phyloP scores from a whole-genome alignment of 2,329 filamentous ascomycete genomes.

The Pochonia chlamydosporia region DNA sequence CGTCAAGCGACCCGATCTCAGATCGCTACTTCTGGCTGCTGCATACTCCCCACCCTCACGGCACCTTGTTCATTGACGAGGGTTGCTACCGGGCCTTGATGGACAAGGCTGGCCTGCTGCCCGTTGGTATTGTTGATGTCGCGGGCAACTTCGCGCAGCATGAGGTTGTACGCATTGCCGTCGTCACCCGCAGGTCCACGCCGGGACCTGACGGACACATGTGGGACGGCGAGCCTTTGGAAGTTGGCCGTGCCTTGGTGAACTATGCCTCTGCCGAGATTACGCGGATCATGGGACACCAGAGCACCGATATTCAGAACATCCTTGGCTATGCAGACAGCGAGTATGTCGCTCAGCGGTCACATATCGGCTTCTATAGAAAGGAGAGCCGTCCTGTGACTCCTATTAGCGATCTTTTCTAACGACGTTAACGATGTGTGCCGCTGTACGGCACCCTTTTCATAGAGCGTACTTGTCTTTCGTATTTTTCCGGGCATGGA shows the following conservation, averaged over 20 bases:
- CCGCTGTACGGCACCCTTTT: not conserved
- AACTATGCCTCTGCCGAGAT: slow-evolving; percentile 92
- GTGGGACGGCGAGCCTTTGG: slow-evolving; percentile 49
- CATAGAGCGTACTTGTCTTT: not conserved
- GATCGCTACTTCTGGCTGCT: slow-evolving; percentile 97
- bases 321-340: slow-evolving; percentile 88
- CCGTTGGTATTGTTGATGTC: slow-evolving; percentile 85
- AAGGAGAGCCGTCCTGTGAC: slow-evolving; percentile 48
- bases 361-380: slow-evolving; percentile 75
- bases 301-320: slow-evolving; percentile 73
- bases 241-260: slow-evolving; percentile 84
- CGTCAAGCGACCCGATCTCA: slow-evolving; percentile 75
- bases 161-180: slow-evolving; percentile 82
- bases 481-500: not conserved
- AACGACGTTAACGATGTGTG: not conserved
- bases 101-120: slow-evolving; percentile 80
- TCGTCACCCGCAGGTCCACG: slow-evolving; percentile 56
- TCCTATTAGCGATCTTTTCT: slow-evolving; percentile 26
- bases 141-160: slow-evolving; percentile 86
- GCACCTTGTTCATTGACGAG: slow-evolving; percentile 87
- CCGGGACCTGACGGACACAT: slow-evolving; percentile 37
- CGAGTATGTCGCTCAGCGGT: slow-evolving; percentile 84
- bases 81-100: slow-evolving; percentile 77
- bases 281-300: slow-evolving; percentile 72
- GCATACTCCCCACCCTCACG: slow-evolving; percentile 84